phyloP scores from a whole-genome alignment of 768 basidiomycete species.

The Artomyces pyxidatus region DNA sequence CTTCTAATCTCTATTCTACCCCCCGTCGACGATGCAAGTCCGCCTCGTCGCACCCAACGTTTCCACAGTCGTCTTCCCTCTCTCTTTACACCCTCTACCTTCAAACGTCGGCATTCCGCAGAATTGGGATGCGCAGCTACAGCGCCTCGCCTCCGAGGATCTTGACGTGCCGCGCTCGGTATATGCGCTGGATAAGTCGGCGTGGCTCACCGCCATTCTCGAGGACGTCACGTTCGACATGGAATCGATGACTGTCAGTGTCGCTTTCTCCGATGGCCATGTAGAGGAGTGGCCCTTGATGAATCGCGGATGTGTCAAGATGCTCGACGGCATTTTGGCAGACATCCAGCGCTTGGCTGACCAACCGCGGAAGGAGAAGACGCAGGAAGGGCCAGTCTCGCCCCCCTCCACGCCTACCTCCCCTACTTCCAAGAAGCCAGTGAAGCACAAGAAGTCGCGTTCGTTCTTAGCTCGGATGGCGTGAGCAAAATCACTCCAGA shows the following conservation, averaged over 20 bases:
- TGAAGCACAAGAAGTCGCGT: conserved; percentile 60
- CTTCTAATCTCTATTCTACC: not conserved
- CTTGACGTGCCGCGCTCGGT: conserved; percentile 44
- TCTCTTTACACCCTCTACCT: conserved; percentile 40
- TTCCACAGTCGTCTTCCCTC: conserved; percentile 50
- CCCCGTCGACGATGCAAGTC: conserved; percentile 41
- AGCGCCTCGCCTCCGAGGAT: conserved; percentile 40
- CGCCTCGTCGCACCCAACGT: conserved; percentile 39
- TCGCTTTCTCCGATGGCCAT: conserved; percentile 51
- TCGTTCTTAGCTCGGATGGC: conserved; percentile 67
- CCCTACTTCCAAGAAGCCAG: conserved; percentile 24
- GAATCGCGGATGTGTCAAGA: conserved; percentile 30
- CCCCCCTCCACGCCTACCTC: conserved; percentile 7
- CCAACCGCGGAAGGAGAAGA: conserved; percentile 31
- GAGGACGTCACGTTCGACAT: conserved; percentile 60
- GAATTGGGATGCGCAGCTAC: conserved; percentile 49
- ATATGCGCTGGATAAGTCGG: conserved; percentile 54
- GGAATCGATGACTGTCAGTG: conserved; percentile 34
- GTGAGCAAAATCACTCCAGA: conserved; percentile 32
- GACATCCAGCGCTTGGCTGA: conserved; percentile 44
- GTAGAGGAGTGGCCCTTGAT: conserved; percentile 40
- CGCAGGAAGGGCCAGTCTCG: conserved; percentile 14
- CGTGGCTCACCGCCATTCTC: conserved; percentile 46
- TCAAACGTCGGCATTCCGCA: conserved; percentile 36
- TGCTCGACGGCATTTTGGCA: conserved; percentile 41